Base-by-base conservation (phyloP, 2,329 filamentous ascomycete species). In the Herpotrichia juniperi region DNA sequence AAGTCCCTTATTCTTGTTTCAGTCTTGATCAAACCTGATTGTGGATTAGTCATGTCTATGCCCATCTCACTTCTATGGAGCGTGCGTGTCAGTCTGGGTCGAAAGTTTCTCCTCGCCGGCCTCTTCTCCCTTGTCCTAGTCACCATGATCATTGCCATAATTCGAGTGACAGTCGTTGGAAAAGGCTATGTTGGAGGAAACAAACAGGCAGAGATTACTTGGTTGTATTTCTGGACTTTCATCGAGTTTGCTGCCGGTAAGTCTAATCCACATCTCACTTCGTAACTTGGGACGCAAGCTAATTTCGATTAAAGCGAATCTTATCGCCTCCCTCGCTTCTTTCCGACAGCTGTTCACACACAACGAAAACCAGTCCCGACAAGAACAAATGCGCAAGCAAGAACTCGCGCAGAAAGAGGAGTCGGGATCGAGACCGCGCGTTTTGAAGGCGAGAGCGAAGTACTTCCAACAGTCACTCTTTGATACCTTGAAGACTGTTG, bases 81-180 rank as follows among this genome's bases (percentile, higher is more conserved):
- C 4, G 43, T 52, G 1, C 28, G 46, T 2, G 46, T 61, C n/a
- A 14, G 34, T 1, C 17, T 31, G 4, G 11, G 43, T 5, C 34
- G 50, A n/a, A 49, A 48, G 17, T 35, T 61, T 17, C 49, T 43
- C 11, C 48, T 61, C 2, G 12, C n/a, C 4, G 52, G 46, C 7
- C 30, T 61, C 9, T 58, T 58, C 35, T 61, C 52, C 7, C 42
- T 58, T 11, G 49, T 51, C 3, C 8, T 56, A 14, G 26, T 61
- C 43, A 54, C 48, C 14, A 53, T 54, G 1, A 28, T 42, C 12
- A 26, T 61, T 17, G 47, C 55, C 9, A 52, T 61, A 19, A 32
- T 61, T 3, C 50, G 58, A 7, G 55, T 48, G 5, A 32, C 48
- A 1, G 4, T 58, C 4, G 42, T 40, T 12, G 47, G 51, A 2